Evolutionary conservation across 768 basidiomycete species (phyloP), one percentile per base, ranked within the genome.

Genomic region (Hemileccinum impolitum): DNA sequence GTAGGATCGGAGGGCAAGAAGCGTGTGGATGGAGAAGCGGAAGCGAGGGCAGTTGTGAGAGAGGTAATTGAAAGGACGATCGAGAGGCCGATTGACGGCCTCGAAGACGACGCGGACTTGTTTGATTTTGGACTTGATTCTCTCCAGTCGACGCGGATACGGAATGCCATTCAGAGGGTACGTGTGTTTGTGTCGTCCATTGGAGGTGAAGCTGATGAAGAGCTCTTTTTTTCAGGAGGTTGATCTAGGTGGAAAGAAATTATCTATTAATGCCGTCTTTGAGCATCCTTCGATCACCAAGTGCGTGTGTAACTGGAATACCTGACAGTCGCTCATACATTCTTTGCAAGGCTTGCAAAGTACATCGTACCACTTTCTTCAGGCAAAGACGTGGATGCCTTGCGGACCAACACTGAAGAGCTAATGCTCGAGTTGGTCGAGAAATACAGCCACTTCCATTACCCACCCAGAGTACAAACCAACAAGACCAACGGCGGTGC

Each of bases 111-210:
- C n/a, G 70, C 69, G 21, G 77, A 79, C 44, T 43, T 75, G 25
- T 75, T 75, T 37, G 58, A 71, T 0, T 78, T 74, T 40, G 81
- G 81, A 18, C 67, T 82, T 26, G 78, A 82, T 58, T 79, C 79
- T 7, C 54, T 81, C 17, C 75, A 79, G 50, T 76, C 75, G 11
- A 74, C 75, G 6, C 64, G 77, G 19, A 72, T 82, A 21, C 61
- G 78, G 17, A 82, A 81, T 56, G 62, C 65, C 3, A 60, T 72
- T 38, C 74, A 74, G 54, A 75, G 75, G 57, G 72, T 71, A 10
- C 43, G 70, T 55, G 47, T 32, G 59, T 9, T 66, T 19, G 66
- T 71, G 56, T 75, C 11, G 4, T 30, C 9, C 74, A 5, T 18
- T 54, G 62, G 36, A 18, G 46, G 31, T 14, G 9, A 4, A 12